Evolutionary conservation across 148 eudicot species (phyloP).

Genomic region (Pouteria glomerata): DNA sequence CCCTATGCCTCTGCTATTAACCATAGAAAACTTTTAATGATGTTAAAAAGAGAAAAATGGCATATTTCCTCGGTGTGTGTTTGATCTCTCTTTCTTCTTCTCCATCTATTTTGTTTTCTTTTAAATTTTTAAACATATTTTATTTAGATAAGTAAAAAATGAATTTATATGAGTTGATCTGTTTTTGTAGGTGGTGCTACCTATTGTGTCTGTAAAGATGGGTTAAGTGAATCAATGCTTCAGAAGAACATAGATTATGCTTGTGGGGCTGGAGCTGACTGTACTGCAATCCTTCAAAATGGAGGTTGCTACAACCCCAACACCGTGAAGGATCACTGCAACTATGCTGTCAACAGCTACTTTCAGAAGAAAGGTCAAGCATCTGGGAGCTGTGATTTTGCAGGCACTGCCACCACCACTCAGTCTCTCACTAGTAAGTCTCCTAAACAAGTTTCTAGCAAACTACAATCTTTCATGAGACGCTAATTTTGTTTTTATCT

Average conservation of each 20-base stretch:
- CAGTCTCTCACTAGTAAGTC: constrained; percentile 22
- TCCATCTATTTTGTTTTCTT: too few relatives aligned
- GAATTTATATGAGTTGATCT: constrained; percentile 7
- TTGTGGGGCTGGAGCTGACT: constrained; percentile 55
- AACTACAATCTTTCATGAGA: too few relatives aligned
- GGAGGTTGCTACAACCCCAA: constrained; percentile 41
- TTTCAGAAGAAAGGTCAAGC: constrained; percentile 31
- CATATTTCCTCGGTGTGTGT: too few relatives aligned
- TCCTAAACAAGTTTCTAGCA: too few relatives aligned
- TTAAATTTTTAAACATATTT: too few relatives aligned
- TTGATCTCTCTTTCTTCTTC: too few relatives aligned
- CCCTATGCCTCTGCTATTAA: too few relatives aligned
- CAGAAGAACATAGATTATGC: constrained; percentile 47
- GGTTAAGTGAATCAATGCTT: constrained; percentile 21
- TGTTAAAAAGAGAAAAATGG: too few relatives aligned
- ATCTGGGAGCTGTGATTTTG: constrained; percentile 25
- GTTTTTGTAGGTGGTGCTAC: constrained; percentile 20
- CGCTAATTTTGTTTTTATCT: background rate
- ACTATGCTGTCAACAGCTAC: constrained; percentile 40
- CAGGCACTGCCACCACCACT: constrained; percentile 25
- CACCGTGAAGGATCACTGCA: constrained; percentile 41
- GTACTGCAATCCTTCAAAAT: constrained; percentile 20
- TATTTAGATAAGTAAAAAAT: background rate
- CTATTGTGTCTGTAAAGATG: constrained; percentile 46
- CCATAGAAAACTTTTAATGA: too few relatives aligned